phyloP scores from a whole-genome alignment of 1,284 basidiomycete genomes.

The Trametes polyzona region DNA sequence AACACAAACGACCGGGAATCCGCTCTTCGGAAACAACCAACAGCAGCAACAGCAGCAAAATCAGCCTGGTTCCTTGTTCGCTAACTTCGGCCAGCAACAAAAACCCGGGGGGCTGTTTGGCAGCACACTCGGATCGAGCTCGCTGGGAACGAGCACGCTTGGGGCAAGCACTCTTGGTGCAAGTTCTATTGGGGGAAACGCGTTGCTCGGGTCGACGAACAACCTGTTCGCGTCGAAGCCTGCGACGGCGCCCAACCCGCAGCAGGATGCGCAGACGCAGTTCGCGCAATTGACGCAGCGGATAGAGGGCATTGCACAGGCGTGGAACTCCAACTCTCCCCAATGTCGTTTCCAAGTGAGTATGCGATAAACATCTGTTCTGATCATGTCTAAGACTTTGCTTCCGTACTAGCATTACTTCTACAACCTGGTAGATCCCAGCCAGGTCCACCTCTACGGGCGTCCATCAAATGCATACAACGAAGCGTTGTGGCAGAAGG shows the following conservation, averaged over 20 bases:
- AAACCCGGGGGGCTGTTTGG: conserved; percentile 25
- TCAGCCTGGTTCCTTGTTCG: conserved; percentile 22
- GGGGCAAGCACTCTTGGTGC: conserved; percentile 29
- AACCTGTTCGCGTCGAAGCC: conserved; percentile 34
- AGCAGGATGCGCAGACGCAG: conserved; percentile 65
- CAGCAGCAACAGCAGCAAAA: conserved; percentile 31
- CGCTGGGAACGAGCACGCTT: conserved; percentile 28
- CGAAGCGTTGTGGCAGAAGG: conserved; percentile 81
- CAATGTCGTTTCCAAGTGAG: conserved; percentile 84
- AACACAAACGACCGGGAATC: background rate
- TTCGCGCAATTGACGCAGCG: conserved; percentile 60
- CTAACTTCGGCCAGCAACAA: conserved; percentile 28
- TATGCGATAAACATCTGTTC: background rate
- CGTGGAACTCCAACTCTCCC: conserved; percentile 74
- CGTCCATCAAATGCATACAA: conserved; percentile 77
- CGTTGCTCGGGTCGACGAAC: conserved; percentile 36
- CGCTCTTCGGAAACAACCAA: conserved; percentile 21
- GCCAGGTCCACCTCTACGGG: conserved; percentile 69
- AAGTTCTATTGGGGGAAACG: conserved; percentile 29
- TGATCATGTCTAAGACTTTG: background rate
- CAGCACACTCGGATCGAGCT: too few relatives aligned
- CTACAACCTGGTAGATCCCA: conserved; percentile 85
- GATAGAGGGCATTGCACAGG: conserved; percentile 68
- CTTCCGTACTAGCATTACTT: conserved; percentile 67
- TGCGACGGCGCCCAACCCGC: conserved; percentile 43